Evolutionary conservation across 345 rosid species (phyloP), one percentile per base, ranked within the genome.

Genomic region (Melaleuca quinquenervia): DNA sequence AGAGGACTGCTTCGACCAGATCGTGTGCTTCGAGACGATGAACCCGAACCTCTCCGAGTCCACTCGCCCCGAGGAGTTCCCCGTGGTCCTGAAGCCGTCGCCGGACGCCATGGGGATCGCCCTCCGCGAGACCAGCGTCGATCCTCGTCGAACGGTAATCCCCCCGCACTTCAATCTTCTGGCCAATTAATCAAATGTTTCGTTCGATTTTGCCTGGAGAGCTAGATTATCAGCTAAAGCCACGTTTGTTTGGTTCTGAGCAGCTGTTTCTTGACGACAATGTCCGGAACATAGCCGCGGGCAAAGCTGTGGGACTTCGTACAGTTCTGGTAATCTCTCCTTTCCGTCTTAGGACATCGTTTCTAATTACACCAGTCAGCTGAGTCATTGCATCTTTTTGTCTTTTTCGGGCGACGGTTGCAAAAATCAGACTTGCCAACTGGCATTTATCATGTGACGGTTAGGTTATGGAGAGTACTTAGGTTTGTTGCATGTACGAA

Each of bases 211-310:
- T 82, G 48, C 11, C 8, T 82, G 80, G 10, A 15, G 18, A 29
- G 48, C 14, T 56, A 27, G 52, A 58, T 22, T 48, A 48, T 76
- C 26, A 13, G 49, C 41, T n/a, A 11, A 62, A 60, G 13, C 44
- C 26, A 51, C 41, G 14, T 18, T 70, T 29, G 24, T 55, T 82
- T 50, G 41, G 14, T 27, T 56, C 54, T 20, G 0, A 9, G 89
- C 93, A 96, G 98, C 82, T 95, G 84, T 95, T 97, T 89, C 87
- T 96, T 24, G 98, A 97, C 58, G 99, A 97, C 89, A 97, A 94
- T 80, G 88, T 87, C 12, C 90, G 86, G 45, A 97, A 97, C 84
- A 89, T 97, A 15, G 90, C 93, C 10, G 94, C 98, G 5, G 99
- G 97, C 11, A 97, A 94, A 87, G 87, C 95, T 54, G 82, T 92